Percentiles rank a stretch among this genome's conserved stretches.
phyloP scores from a whole-genome alignment of 345 rosid species.

The Viola odorata region DNA sequence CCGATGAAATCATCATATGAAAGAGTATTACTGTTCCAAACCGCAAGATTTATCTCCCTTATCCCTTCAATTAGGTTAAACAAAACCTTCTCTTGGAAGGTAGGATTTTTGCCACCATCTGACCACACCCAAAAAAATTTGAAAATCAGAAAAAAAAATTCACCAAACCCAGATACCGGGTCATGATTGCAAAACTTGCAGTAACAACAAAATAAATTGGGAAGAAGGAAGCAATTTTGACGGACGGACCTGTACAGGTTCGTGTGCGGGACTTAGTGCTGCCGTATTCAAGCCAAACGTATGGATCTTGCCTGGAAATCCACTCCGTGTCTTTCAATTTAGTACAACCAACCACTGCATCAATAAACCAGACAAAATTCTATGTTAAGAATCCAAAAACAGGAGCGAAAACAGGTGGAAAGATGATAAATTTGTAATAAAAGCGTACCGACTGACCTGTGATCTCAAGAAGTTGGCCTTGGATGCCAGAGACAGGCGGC shows the following conservation, averaged over 20 bases:
- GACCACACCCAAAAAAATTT: background rate
- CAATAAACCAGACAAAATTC: background rate
- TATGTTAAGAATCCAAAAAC: background rate
- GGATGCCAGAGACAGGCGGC: conserved; percentile 51
- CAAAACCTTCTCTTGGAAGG: conserved; percentile 83
- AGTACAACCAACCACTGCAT: conserved; percentile 24
- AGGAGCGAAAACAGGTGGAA: background rate
- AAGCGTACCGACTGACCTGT: conserved; percentile 39
- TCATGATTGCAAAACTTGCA: too few species aligned
- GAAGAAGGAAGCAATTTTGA: too few species aligned
- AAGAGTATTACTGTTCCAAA: conserved; percentile 64
- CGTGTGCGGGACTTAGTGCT: conserved; percentile 25
- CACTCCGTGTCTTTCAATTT: conserved; percentile 35
- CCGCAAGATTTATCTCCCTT: conserved; percentile 52
- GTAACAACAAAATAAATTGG: too few species aligned
- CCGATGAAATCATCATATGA: conserved; percentile 74
- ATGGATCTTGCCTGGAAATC: conserved; percentile 32
- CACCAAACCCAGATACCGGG: too few species aligned
- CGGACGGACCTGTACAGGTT: conserved; percentile 24
- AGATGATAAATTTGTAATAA: background rate
- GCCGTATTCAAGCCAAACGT: conserved; percentile 29
- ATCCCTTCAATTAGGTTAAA: conserved; percentile 73
- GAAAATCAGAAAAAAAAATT: background rate
- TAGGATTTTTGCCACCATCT: conserved; percentile 87
- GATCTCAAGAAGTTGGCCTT: conserved; percentile 72